These are phyloP conservation scores for Fusarium anthophilum DNA, from an alignment of 2,329 filamentous ascomycete species.

Conservation along the genomic window DNA sequence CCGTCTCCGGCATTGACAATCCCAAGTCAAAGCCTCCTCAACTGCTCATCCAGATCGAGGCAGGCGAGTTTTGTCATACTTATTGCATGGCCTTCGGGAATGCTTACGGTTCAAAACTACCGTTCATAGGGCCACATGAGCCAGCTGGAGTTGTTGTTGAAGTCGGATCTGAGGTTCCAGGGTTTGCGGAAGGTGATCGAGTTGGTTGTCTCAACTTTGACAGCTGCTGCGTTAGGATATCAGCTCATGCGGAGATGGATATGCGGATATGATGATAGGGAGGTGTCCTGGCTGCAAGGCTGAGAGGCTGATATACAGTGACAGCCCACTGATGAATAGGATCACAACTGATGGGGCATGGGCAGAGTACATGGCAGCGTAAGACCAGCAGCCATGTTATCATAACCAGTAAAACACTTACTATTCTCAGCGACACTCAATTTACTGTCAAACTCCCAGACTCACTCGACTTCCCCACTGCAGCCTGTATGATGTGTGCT, in stretches of 20 bases:
- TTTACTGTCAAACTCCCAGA: conserved; percentile 2
- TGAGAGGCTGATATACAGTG: not conserved
- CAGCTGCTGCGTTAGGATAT: not conserved
- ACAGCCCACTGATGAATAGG: not conserved
- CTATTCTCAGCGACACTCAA: not conserved
- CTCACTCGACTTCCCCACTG: not conserved
- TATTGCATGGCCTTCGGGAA: conserved; percentile 5
- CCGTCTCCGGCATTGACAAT: not conserved
- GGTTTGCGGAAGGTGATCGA: not conserved
- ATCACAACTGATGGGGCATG: conserved; percentile 1
- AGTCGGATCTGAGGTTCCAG: not conserved
- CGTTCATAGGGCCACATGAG: not conserved
- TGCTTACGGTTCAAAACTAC: not conserved
- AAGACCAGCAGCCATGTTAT: not conserved
- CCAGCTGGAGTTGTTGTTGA: not conserved
- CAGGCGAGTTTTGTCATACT: conserved; percentile 4
- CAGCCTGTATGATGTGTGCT: conserved; percentile 8
- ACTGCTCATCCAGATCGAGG: not conserved
- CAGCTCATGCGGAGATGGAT: fast-evolving
- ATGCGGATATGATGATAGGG: not conserved
- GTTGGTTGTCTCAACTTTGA: conserved; percentile 21
- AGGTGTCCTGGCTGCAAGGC: not conserved
- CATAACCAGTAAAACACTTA: fast-evolving
- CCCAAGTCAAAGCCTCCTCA: not conserved
- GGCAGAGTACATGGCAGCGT: conserved; percentile 12